Base-by-base conservation (phyloP, 305 asterid species). In the Solanum hybrid region DNA sequence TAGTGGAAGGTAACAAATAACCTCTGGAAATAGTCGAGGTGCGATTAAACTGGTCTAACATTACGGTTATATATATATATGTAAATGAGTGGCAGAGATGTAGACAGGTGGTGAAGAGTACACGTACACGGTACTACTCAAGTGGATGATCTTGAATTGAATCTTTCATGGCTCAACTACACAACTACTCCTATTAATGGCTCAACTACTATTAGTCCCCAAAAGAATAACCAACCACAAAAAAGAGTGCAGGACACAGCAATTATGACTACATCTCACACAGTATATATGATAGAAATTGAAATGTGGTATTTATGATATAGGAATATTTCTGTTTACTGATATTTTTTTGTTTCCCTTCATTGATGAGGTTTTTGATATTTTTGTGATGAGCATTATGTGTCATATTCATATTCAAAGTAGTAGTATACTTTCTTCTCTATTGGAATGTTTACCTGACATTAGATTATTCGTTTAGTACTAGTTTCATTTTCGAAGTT, bases 171-270 rank as follows among this genome's bases (percentile, higher is more conserved):
- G 37, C 38, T 22, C 72, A 64, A 64, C 6, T 60, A 69, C 5
- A 42, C 77, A 89, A 71, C 92, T 20, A 89, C 87, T 56, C 66
- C 6, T 40, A 34, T 89, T 89, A 89, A 90, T 89, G 60, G 60
- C 75, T 80, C 75, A 88, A 37, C 88, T 36, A 86, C 88, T 76
- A 31, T 29, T 38, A 38, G 36, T 87, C 29, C 27, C 17, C 82
- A 51, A 46, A 56, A 85, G 38, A 85, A 66, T 32, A 32, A 31
- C 42, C 75, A 85, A 51, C 76, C 76, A 85, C 87, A 85, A 51
- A 56, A 26, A 10, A 26, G 20, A 26, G 11, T 82, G 87, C 87
- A 46, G 40, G 40, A 29, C 87, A 29, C 1, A 29, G 40, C 17
- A 82, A 35, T 46, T 82, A 82, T 82, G 38, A 46, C 37, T 81